Conservation (phyloP, 306 rosid genomes). For the Prinsepia uniflora region DNA sequence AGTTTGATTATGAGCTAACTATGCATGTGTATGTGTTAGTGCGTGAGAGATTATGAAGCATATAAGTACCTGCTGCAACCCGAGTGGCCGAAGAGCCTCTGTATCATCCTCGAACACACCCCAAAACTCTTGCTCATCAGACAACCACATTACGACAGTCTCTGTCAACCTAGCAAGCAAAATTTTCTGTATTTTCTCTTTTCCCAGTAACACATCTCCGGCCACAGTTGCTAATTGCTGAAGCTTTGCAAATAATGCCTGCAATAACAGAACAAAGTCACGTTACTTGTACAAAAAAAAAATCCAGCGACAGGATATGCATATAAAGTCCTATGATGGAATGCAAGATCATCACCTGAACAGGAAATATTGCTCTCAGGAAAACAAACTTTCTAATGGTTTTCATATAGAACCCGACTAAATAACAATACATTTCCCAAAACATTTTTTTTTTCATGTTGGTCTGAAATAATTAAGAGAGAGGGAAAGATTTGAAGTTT, state of each 20-base stretch:
- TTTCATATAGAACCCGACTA: background rate
- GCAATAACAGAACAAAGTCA: conserved; percentile 31
- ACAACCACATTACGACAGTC: conserved; percentile 95
- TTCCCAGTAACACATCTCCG: conserved; percentile 88
- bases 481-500: background rate
- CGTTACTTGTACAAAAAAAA: conserved; percentile 22
- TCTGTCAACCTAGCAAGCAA: conserved; percentile 95
- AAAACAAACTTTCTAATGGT: conserved; percentile 4
- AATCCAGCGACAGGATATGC: background rate
- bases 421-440: background rate
- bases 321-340: conserved; percentile 11
- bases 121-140: conserved; percentile 98
- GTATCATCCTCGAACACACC: conserved; percentile 71
- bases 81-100: conserved; percentile 62
- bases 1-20: conserved; percentile 8
- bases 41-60: background rate
- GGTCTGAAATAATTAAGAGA: background rate
- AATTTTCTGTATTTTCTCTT: conserved; percentile 84
- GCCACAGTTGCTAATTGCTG: conserved; percentile 94
- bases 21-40: background rate
- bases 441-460: no score
- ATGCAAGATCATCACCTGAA: conserved; percentile 9
- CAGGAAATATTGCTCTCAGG: background rate
- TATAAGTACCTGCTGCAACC: conserved; percentile 79
- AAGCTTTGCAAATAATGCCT: conserved; percentile 88